These are phyloP conservation scores for Gleditsia sinensis DNA, from an alignment of 306 rosid genomes.

Conservation along the genomic window DNA sequence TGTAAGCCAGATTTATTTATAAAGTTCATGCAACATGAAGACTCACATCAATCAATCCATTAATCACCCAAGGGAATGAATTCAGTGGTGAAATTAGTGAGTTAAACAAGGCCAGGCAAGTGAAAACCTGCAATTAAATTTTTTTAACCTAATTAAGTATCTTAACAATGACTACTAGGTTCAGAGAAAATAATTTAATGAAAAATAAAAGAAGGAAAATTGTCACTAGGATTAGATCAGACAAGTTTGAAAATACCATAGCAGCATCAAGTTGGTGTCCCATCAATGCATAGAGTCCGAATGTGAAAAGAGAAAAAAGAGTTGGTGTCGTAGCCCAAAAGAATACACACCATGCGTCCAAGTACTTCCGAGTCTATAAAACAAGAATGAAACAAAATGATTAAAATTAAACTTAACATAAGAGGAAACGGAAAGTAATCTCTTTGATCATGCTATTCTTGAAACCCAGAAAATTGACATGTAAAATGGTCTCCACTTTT, in stretches of 20 bases:
- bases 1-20: not conserved
- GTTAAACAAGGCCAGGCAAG: conserved; percentile 96
- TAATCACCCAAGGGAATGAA: conserved; percentile 98
- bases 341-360: conserved; percentile 99
- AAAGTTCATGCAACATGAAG: conserved; percentile 21
- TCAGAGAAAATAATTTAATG: conserved; percentile 10
- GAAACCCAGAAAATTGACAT: not conserved
- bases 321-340: conserved; percentile 99
- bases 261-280: conserved; percentile 97
- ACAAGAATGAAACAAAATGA: conserved; percentile 32
- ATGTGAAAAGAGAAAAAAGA: conserved; percentile 88
- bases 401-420: conserved; percentile 11
- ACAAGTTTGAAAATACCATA: conserved; percentile 58
- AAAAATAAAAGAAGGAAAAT: conserved; percentile 21
- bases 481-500: not conserved
- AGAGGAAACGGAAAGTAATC: conserved; percentile 21
- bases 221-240: conserved; percentile 19
- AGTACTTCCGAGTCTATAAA: conserved; percentile 85
- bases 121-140: conserved; percentile 79
- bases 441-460: conserved; percentile 27
- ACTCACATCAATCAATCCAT: conserved; percentile 96
- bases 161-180: conserved; percentile 9
- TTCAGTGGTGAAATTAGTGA: conserved; percentile 88
- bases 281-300: conserved; percentile 83
- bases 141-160: conserved; percentile 33